A percentile compares a stretch with the other conserved stretches of the same genome.
phyloP scores from a whole-genome alignment of 75 land plant genomes.

The Picea glauca region DNA sequence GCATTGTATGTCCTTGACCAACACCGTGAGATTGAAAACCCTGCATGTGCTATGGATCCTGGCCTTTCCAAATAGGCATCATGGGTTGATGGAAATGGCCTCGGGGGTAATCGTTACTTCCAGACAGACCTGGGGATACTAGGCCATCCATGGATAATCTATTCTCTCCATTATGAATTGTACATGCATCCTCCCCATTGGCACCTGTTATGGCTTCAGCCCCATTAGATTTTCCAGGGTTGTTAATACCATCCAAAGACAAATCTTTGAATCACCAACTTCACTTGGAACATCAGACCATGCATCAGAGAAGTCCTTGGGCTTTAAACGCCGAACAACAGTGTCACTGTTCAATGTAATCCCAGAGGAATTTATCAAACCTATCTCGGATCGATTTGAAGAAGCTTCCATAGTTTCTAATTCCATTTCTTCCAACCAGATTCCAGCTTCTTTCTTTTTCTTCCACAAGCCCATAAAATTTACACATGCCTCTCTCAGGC shows the following conservation, averaged over 20 bases:
- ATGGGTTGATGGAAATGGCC: slow-evolving; percentile 56
- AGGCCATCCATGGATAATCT: slow-evolving; percentile 24
- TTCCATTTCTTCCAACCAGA: slow-evolving; percentile 74
- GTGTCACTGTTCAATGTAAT: slow-evolving; percentile 25
- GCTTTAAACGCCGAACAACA: slow-evolving; percentile 7
- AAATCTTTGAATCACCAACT: slow-evolving; percentile 8
- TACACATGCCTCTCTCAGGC: slow-evolving; percentile 66
- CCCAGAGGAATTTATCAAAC: slow-evolving; percentile 41
- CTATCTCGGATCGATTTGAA: slow-evolving; percentile 29
- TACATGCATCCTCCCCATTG: slow-evolving; percentile 2
- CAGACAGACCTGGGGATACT: slow-evolving; percentile 11
- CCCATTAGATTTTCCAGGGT: slow-evolving; percentile 18
- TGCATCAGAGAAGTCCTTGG: slow-evolving; percentile 20
- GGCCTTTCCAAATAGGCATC: slow-evolving; percentile 55
- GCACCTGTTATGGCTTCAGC: slow-evolving; percentile 20
- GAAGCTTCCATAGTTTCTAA: slow-evolving; percentile 40
- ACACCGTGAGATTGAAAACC: no score
- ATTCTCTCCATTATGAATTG: slow-evolving; percentile 9
- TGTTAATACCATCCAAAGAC: slow-evolving; percentile 13
- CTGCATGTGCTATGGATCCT: slow-evolving; percentile 44
- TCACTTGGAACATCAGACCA: slow-evolving; percentile 29
- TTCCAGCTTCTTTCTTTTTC: slow-evolving; percentile 77
- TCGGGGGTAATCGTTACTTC: slow-evolving; percentile 26
- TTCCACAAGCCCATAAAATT: slow-evolving; percentile 73
- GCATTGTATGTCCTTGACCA: no score